Evolutionary conservation across 352 stramenopile species (phyloP).

Genomic region (Phytopythium chamaehyphon): DNA sequence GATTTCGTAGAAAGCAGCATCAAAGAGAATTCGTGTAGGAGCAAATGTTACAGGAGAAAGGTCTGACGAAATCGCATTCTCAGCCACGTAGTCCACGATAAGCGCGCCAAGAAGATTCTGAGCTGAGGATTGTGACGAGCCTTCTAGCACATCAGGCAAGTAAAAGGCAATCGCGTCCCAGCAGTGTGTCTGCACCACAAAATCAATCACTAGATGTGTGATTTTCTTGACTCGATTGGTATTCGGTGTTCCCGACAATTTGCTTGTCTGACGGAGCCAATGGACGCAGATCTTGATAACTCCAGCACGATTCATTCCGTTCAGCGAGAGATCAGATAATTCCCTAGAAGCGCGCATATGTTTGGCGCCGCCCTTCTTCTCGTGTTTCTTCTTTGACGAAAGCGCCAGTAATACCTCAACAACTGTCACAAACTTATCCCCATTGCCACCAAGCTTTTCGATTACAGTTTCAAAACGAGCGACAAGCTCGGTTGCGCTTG

Average conservation of each 20-base stretch:
- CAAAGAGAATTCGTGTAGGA: conserved; percentile 43
- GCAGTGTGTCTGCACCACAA: conserved; percentile 53
- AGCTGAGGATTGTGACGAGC: conserved; percentile 20
- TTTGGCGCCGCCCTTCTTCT: conserved; percentile 2
- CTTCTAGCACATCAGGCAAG: conserved; percentile 53
- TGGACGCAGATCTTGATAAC: conserved; percentile 80
- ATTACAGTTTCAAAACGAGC: conserved; percentile 38
- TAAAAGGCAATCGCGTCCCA: conserved; percentile 75
- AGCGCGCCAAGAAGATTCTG: conserved; percentile 28
- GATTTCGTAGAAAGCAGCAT: conserved; percentile 85
- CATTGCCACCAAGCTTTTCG: conserved; percentile 20
- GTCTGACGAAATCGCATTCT: not conserved
- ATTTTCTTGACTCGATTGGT: conserved; percentile 15
- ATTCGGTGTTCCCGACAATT: conserved; percentile 7
- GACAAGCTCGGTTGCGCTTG: conserved; percentile 6
- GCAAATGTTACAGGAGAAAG: not conserved
- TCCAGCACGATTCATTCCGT: conserved; percentile 33
- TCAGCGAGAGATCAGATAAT: not conserved
- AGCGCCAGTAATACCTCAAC: conserved; percentile 37
- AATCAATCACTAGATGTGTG: conserved; percentile 47
- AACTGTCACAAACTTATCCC: conserved; percentile 21
- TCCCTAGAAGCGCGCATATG: conserved; percentile 3
- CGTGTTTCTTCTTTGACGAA: not conserved
- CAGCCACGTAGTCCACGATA: conserved; percentile 19
- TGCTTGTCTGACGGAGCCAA: conserved; percentile 32